Base-by-base conservation (phyloP, 768 basidiomycete genomes). In the Calocybe indica region DNA sequence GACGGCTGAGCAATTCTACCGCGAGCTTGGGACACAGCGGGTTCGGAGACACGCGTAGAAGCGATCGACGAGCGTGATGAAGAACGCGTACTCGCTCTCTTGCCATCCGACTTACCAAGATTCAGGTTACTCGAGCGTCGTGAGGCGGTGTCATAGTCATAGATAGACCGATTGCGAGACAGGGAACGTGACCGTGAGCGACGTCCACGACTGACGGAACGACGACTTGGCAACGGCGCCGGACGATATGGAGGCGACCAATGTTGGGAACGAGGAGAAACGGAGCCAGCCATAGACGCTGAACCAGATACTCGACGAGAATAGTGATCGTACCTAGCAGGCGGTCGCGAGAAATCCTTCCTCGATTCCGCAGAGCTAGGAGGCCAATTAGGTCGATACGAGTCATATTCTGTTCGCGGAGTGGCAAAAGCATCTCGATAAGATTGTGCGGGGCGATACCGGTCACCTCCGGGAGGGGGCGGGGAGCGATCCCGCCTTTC, bases 61-160 rank as follows among this genome's bases (percentile, higher is more conserved):
- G 74, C 75, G 53, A 75, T 75, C 38, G 78, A 79, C 10, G 80
- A 82, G 41, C 75, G 75, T 51, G 80, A 81, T 34, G 66, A 63
- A 36, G 76, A 76, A 54, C 75, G 69, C 43, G 73, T 72, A 57
- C 64, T 64, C 43, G 60, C 50, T 41, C 62, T 68, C 53, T 68
- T 65, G 45, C 57, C 58, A 40, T 58, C 57, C 37, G 56, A 61
- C 37, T 64, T 64, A 38, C 52, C 57, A 48, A 58, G 60, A 41
- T 45, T 34, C 15, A 58, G 22, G 22, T 22, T 22, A 22, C 22
- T 22, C 22, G 22, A 22, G 22, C 22, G 22, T 22, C 22, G 22
- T 22, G 22, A 22, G 22, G 22, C 22, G 22, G 22, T 22, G 22
- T 22, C 22, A 22, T 22, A 22, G 22, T 22, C 22, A 22, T 22